Conservation (phyloP, 164 flowering plant genomes). For the Aristolochia fimbriata region DNA sequence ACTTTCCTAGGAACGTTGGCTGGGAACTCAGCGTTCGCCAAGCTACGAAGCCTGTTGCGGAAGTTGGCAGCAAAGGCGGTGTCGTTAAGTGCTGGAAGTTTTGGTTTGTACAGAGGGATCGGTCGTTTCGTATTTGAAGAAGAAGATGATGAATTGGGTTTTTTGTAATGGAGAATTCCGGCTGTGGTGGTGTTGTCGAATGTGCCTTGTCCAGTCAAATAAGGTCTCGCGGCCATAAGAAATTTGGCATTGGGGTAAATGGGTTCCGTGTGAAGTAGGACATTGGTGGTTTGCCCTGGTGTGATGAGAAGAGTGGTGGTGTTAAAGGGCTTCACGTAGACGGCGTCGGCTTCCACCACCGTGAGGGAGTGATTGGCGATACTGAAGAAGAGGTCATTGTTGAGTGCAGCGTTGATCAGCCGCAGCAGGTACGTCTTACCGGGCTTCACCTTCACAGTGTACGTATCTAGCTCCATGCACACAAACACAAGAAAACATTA, state of each 20-base stretch:
- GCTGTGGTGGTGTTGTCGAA: conserved; percentile 42
- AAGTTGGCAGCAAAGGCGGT: conserved; percentile 14
- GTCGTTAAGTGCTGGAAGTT: conserved; percentile 17
- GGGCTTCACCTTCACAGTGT: conserved; percentile 37
- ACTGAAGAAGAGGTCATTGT: conserved; percentile 55
- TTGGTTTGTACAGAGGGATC: conserved; percentile 13
- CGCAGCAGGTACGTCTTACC: conserved; percentile 50
- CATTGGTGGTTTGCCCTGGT: conserved; percentile 57
- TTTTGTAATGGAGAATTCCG: conserved; percentile 27
- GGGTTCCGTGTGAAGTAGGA: conserved; percentile 38
- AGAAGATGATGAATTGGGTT: neutral
- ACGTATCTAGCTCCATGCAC: conserved; percentile 34
- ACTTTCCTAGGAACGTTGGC: conserved; percentile 22
- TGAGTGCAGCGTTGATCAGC: conserved; percentile 58
- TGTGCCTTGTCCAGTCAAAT: conserved; percentile 31
- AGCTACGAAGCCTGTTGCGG: conserved; percentile 14
- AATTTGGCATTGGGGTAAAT: conserved; percentile 28
- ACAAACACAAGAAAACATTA: too few species aligned
- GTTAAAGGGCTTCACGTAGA: conserved; percentile 40
- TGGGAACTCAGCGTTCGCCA: conserved; percentile 16
- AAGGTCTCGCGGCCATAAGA: conserved; percentile 44
- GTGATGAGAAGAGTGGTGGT: conserved; percentile 27
- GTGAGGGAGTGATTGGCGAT: conserved; percentile 45
- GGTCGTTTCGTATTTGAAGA: conserved; percentile 7
- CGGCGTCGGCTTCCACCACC: conserved; percentile 47